Conservation (phyloP, 192 early-diverging fungal species). For the Rhizoclosmatium globosum region DNA sequence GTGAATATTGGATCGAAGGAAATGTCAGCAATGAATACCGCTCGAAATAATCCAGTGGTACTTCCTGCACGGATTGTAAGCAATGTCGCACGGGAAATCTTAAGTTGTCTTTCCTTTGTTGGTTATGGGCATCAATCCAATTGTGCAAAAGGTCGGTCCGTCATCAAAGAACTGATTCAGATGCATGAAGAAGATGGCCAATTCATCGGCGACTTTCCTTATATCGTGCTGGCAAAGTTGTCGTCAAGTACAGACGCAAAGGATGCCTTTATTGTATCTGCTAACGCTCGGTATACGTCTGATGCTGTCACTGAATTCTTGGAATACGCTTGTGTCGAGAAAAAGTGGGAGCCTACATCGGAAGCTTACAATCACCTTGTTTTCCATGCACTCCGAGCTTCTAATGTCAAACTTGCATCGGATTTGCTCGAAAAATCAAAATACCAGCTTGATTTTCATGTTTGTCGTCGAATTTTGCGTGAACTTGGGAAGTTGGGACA, state of each 20-base stretch:
- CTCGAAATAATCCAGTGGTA: background rate
- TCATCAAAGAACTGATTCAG: constrained; percentile 13
- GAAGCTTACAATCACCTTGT: background rate
- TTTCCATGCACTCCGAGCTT: background rate
- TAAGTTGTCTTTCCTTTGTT: background rate
- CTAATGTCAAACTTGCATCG: background rate
- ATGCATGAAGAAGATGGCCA: constrained; percentile 5
- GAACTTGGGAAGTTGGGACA: background rate
- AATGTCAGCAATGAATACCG: background rate
- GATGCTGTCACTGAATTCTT: constrained; percentile 13
- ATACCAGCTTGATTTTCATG: background rate
- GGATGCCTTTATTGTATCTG: background rate
- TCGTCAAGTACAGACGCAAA: background rate
- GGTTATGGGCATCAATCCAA: background rate
- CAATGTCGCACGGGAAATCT: background rate
- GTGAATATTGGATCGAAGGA: background rate
- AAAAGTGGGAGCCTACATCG: background rate
- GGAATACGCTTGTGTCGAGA: background rate
- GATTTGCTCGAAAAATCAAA: constrained; percentile 18
- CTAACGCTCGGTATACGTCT: background rate
- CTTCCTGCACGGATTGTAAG: background rate
- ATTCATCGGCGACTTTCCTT: constrained; percentile 2
- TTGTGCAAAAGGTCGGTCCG: background rate
- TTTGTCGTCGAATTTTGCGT: background rate
- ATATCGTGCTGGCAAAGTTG: constrained; percentile 7